Conservation (phyloP, 805 yeast species). For the Cyberlindnera bimundalis region DNA sequence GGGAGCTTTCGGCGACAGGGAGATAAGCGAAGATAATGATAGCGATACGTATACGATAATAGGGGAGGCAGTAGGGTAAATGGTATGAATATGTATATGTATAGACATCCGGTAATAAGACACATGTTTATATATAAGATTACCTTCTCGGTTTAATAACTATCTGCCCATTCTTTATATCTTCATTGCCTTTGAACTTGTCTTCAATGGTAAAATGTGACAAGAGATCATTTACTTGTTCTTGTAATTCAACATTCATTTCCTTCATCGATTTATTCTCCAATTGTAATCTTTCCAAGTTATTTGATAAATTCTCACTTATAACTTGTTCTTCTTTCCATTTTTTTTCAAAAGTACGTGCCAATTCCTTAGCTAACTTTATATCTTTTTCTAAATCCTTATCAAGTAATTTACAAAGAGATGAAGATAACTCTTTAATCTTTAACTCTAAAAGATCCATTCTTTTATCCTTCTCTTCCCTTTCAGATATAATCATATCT, state of each 20-base stretch:
- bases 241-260: constrained; percentile 49
- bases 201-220: constrained; percentile 71
- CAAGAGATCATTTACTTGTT: constrained; percentile 76
- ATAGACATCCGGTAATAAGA: background rate
- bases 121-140: background rate
- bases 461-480: background rate
- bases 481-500: constrained; percentile 19
- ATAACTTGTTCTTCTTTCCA: constrained; percentile 47
- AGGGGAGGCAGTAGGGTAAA: too few species aligned
- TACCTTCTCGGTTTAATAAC: constrained; percentile 32
- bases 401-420: constrained; percentile 3
- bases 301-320: constrained; percentile 38
- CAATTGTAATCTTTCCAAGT: constrained; percentile 34
- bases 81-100: too few species aligned
- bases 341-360: constrained; percentile 29
- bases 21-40: too few species aligned
- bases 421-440: background rate
- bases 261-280: constrained; percentile 33
- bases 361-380: constrained; percentile 2
- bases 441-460: constrained; percentile 1
- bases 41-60: too few species aligned
- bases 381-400: constrained; percentile 17
- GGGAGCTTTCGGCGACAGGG: too few species aligned
- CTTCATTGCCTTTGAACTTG: constrained; percentile 70
- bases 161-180: constrained; percentile 67